Evolutionary conservation across 805 yeast species (phyloP).

Genomic region (Hanseniaspora osmophila): DNA sequence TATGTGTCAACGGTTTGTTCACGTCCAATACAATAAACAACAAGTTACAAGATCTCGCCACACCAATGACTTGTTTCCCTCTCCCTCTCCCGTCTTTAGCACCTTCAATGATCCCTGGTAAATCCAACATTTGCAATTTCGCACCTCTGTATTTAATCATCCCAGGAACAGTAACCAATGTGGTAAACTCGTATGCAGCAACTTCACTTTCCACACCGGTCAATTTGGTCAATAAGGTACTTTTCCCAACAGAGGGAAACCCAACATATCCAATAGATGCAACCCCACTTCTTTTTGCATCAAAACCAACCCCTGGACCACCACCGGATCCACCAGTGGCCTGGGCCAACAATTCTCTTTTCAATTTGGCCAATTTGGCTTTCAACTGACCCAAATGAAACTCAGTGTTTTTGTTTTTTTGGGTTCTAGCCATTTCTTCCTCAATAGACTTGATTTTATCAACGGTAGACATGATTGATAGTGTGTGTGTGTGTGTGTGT

Average conservation of each 20-base stretch:
- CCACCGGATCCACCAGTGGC: conserved; percentile 68
- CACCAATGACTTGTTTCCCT: conserved; percentile 96
- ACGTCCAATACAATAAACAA: conserved; percentile 91
- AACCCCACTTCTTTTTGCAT: conserved; percentile 97
- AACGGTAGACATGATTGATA: background rate
- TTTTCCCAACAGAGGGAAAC: conserved; percentile 84
- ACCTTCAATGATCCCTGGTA: conserved; percentile 84
- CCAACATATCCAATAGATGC: conserved; percentile 97
- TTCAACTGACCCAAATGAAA: conserved; percentile 95
- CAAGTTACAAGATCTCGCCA: conserved; percentile 92
- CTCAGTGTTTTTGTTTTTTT: conserved; percentile 93
- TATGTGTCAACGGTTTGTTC: conserved; percentile 88
- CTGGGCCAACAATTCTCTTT: conserved; percentile 76
- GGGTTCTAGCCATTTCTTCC: conserved; percentile 96
- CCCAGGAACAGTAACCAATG: conserved; percentile 95
- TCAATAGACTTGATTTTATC: conserved; percentile 77
- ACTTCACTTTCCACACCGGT: conserved; percentile 96
- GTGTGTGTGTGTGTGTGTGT: background rate
- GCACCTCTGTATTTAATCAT: conserved; percentile 93
- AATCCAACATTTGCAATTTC: conserved; percentile 87
- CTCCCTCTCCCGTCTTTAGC: conserved; percentile 87
- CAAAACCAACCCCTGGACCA: conserved; percentile 88
- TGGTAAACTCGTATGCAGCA: conserved; percentile 96
- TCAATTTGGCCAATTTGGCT: conserved; percentile 88
- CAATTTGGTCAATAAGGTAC: conserved; percentile 70